Evolutionary conservation across 352 stramenopile species (phyloP).

Genomic region (Phytopythium mirpurense): DNA sequence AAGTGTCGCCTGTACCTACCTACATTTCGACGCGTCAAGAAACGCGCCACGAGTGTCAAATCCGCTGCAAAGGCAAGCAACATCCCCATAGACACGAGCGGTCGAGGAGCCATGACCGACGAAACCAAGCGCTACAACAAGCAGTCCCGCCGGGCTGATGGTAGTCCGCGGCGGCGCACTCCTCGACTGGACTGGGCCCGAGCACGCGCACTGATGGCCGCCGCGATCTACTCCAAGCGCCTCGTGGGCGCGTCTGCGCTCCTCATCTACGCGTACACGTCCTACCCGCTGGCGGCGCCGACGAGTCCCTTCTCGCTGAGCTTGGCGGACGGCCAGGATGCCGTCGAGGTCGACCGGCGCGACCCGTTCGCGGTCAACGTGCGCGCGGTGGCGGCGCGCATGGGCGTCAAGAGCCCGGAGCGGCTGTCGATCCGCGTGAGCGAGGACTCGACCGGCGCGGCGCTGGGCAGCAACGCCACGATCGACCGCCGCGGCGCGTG

Average conservation of each 20-base stretch:
- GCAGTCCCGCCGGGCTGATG: too few relatives aligned
- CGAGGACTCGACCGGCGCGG: constrained; percentile 53
- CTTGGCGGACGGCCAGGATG: constrained; percentile 49
- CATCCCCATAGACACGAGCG: not conserved
- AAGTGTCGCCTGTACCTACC: too few relatives aligned
- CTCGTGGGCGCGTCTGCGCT: constrained; percentile 21
- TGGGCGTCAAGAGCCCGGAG: constrained; percentile 66
- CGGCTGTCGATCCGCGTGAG: constrained; percentile 63
- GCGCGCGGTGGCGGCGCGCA: constrained; percentile 43
- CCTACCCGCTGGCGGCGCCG: constrained; percentile 53
- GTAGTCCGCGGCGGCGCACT: constrained; percentile 1
- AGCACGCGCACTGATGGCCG: constrained; percentile 17
- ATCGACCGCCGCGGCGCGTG: constrained; percentile 48
- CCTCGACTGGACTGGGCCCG: constrained; percentile 3
- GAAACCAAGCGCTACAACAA: too few relatives aligned
- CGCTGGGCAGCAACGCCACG: constrained; percentile 58
- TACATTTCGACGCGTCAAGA: too few relatives aligned
- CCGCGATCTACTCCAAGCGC: constrained; percentile 24
- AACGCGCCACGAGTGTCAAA: constrained; percentile 1
- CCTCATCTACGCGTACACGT: constrained; percentile 24
- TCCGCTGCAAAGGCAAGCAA: constrained; percentile 6
- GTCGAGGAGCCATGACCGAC: not conserved
- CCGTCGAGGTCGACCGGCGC: constrained; percentile 39
- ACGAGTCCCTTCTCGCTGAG: constrained; percentile 55
- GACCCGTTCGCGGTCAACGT: constrained; percentile 68